A percentile compares a stretch with the other conserved stretches of the same genome.
phyloP scores from a whole-genome alignment of 2,329 filamentous ascomycete species.

The Calonectria montana region DNA sequence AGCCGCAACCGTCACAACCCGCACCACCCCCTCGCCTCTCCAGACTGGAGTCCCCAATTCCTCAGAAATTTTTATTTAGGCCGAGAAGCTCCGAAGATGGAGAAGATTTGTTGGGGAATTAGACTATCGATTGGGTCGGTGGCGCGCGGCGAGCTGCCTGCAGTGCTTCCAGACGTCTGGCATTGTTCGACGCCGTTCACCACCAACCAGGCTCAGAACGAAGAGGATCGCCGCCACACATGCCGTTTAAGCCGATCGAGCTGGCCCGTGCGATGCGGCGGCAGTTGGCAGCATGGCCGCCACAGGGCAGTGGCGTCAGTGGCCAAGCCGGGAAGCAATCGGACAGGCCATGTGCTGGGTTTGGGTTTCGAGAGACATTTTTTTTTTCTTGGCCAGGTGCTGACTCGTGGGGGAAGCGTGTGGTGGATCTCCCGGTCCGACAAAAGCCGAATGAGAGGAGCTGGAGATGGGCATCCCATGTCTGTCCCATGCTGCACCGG shows the following conservation, averaged over 20 bases:
- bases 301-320: conserved; percentile 1
- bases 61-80: neutral
- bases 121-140: neutral
- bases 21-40: neutral
- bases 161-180: neutral
- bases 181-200: neutral
- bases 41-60: conserved; percentile 7
- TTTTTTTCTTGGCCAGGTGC: conserved; percentile 1
- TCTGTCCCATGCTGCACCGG: neutral
- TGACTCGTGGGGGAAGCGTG: neutral
- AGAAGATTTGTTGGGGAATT: conserved; percentile 1
- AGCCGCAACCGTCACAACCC: neutral
- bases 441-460: neutral
- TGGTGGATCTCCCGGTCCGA: neutral
- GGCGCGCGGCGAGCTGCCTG: neutral
- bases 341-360: neutral
- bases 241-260: conserved; percentile 19
- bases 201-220: neutral
- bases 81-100: conserved; percentile 4
- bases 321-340: neutral
- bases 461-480: neutral
- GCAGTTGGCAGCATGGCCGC: conserved; percentile 7
- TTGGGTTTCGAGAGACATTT: neutral
- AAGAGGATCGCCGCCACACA: neutral
- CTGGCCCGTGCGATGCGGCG: conserved; percentile 5